These are phyloP conservation scores for Pulicaria dysenterica DNA, from an alignment of 129 eudicot species.

Conservation along the genomic window DNA sequence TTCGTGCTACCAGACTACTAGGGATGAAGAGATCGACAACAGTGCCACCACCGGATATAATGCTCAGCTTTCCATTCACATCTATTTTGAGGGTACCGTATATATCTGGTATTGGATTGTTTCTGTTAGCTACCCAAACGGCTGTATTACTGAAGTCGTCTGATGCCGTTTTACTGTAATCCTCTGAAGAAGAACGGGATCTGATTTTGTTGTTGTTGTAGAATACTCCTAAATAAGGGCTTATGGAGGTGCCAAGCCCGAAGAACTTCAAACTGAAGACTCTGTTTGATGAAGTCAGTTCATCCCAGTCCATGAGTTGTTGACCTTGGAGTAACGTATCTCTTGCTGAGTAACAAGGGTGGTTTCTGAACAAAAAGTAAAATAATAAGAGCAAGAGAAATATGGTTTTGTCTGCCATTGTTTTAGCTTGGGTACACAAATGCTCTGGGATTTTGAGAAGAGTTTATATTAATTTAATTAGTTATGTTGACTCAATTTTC, in stretches of 20 bases:
- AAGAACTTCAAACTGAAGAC: conserved; percentile 40
- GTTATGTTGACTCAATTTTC: too few relatives aligned
- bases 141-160: background rate
- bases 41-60: conserved; percentile 17
- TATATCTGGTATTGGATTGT: conserved; percentile 30
- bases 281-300: conserved; percentile 32
- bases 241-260: conserved; percentile 22
- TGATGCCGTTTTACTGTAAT: background rate
- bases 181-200: background rate
- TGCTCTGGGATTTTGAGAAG: background rate
- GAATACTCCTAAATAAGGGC: conserved; percentile 35
- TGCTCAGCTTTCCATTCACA: conserved; percentile 2
- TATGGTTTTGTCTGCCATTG: conserved; percentile 15
- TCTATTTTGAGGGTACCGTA: conserved; percentile 12
- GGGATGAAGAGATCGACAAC: background rate
- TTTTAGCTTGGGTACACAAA: background rate
- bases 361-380: background rate
- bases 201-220: background rate
- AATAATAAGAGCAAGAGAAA: background rate
- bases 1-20: background rate
- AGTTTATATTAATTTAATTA: background rate
- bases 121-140: conserved; percentile 55
- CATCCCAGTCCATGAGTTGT: conserved; percentile 34
- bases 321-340: conserved; percentile 42
- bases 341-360: conserved; percentile 22